Evolutionary conservation across 345 rosid genomes (phyloP), one percentile per base, ranked within the genome.

Genomic region (Turritis glabra): DNA sequence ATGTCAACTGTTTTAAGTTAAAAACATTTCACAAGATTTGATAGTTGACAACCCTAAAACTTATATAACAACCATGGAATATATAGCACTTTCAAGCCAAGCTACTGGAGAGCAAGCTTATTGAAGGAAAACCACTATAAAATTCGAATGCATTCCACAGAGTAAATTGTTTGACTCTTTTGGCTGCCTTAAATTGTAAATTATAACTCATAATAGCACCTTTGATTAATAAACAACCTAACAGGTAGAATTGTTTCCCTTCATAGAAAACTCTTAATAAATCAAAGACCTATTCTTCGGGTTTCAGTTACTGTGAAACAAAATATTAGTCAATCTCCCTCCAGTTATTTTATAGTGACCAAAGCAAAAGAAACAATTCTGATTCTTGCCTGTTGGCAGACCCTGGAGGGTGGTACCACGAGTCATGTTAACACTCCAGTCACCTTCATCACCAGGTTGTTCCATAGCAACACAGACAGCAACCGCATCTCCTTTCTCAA

Each of bases 381-480:
- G 38, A 40, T 69, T 43, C 85, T 85, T 86, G 75, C 99, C 99
- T 76, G 90, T 82, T 7, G 83, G 80, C 29, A 68, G 50, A 79
- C 98, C 99, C 80, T 89, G 98, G 17, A 95, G 83, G 78, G 90
- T 89, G 48, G 89, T 92, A 29, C 99, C 97, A 22, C 99, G 97
- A 35, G 99, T 95, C 78, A 92, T 86, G 64, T 86, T 85, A 81
- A 81, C 70, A 59, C 86, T 81, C 97, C 94, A 92, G 74, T 87
- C 86, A 78, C 92, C 91, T 75, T 85, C 88, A 67, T 82, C 67
- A 71, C 71, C 66, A 21, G 88, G 87, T 67, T 88, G 96, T 86
- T 95, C 99, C 38, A 87, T 65, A 23, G 94, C 96, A 81, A 89
- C 99, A 67, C 98, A 92, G 82, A 95, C 98, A 64, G 99, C 98